A percentile compares a stretch with the other conserved stretches of the same genome.
phyloP scores from a whole-genome alignment of 306 rosid genomes.

The Cicer yamashitae region DNA sequence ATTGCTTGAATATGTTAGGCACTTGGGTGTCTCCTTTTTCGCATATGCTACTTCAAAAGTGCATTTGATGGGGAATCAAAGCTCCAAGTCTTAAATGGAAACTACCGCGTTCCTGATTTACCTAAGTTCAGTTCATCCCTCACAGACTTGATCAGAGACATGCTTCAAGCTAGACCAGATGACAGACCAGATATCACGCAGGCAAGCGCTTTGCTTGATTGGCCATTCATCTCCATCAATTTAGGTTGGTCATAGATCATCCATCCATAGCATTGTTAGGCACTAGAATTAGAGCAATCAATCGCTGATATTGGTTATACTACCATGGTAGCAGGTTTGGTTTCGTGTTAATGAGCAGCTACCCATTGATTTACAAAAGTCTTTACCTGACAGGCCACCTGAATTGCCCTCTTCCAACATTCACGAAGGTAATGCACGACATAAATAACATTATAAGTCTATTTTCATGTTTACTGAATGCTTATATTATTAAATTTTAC shows the following conservation, averaged over 20 bases:
- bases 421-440: slow-evolving; percentile 64
- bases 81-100: slow-evolving; percentile 96
- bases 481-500: slow-evolving; percentile 22
- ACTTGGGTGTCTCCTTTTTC: slow-evolving; percentile 98
- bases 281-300: slow-evolving; percentile 52
- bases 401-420: slow-evolving; percentile 57
- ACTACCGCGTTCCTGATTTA: slow-evolving; percentile 91
- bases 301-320: slow-evolving; percentile 49
- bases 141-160: slow-evolving; percentile 82
- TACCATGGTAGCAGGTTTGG: slow-evolving; percentile 77
- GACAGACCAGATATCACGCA: slow-evolving; percentile 99
- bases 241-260: slow-evolving; percentile 99
- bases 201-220: slow-evolving; percentile 99
- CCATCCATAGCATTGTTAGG: slow-evolving; percentile 67
- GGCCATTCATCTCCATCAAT: slow-evolving; percentile 99
- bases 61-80: slow-evolving; percentile 99
- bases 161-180: slow-evolving; percentile 93
- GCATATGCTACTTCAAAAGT: slow-evolving; percentile 94
- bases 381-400: slow-evolving; percentile 86
- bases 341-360: slow-evolving; percentile 91
- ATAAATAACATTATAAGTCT: not conserved
- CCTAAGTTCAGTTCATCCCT: slow-evolving; percentile 73
- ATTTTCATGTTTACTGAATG: slow-evolving; percentile 15
- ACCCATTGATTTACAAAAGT: slow-evolving; percentile 80
- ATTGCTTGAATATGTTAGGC: slow-evolving; percentile 63